A percentile compares a stretch with the other conserved stretches of the same genome.
Evolutionary conservation across 2,329 filamentous ascomycete genomes (phyloP).

Genomic region (Talaromyces sp.): DNA sequence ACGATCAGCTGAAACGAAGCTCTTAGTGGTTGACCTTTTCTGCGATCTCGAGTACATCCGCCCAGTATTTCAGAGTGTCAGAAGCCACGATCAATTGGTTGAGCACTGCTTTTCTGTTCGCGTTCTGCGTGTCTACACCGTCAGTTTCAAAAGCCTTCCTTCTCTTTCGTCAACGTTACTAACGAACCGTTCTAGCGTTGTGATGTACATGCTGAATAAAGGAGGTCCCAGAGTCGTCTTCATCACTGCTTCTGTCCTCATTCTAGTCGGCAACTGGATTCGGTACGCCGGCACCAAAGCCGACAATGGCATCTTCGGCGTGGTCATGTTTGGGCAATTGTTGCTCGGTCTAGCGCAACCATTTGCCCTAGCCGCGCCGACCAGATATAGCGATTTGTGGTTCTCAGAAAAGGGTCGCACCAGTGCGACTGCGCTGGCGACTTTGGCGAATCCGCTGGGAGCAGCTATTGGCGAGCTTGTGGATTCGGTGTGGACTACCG

Average conservation of each 20-base stretch:
- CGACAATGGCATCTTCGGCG: constrained; percentile 64
- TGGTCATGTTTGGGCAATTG: constrained; percentile 89
- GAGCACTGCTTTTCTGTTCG: constrained; percentile 80
- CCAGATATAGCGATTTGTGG: constrained; percentile 91
- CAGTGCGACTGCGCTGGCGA: constrained; percentile 80
- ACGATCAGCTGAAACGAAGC: neutral
- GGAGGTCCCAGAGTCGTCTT: constrained; percentile 76
- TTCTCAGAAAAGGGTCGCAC: constrained; percentile 83
- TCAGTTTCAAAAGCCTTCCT: constrained; percentile 33
- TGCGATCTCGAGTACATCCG: constrained; percentile 71
- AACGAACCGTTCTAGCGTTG: constrained; percentile 40
- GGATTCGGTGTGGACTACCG: constrained; percentile 70
- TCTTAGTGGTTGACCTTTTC: constrained; percentile 89
- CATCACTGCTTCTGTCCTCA: constrained; percentile 67
- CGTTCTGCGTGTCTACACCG: constrained; percentile 73
- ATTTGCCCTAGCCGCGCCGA: constrained; percentile 85
- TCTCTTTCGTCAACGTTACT: neutral
- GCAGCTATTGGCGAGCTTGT: constrained; percentile 86
- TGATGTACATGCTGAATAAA: constrained; percentile 74
- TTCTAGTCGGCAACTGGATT: constrained; percentile 87
- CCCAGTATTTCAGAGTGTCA: constrained; percentile 71
- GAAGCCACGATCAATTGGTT: constrained; percentile 88
- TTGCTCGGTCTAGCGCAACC: constrained; percentile 86
- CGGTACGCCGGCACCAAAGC: constrained; percentile 69
- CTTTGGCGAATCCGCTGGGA: constrained; percentile 84